Base-by-base conservation (phyloP, 2,329 filamentous ascomycete genomes). In the Fusarium hostae region DNA sequence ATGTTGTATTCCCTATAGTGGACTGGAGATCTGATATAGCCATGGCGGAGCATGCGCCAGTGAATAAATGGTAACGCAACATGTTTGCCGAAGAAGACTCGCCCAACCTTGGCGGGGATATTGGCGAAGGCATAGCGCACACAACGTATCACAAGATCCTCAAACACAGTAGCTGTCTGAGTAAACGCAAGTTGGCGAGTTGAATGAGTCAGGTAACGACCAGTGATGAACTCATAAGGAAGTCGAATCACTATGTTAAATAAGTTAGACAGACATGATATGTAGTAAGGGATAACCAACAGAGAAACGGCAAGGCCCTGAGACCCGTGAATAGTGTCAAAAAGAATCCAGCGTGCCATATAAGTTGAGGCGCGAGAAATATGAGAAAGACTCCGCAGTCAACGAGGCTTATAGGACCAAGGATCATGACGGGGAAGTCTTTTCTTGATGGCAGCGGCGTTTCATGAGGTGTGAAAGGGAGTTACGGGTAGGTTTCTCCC, bases 51-150 rank as follows among this genome's bases (percentile, higher is more conserved):
- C 88, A 95, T 90, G 39, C 93, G 89, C 81, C 93, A 96, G 54
- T 87, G 85, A 64, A 95, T 79, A 78, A 95, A 95, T 1, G 93
- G 92, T 54, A 94, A 78, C 2, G 91, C 88, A 13, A 96, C 92
- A 35, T 83, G 79, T 81, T 91, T 94, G 10, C 90, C 91, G 79
- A 96, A 94, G 84, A 96, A 95, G 20, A 95, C 90, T 41, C 91
- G 86, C 9, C 90, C 91, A 30, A 95, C 87, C 37, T 83, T 85
- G 12, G 91, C 86, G 5, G 91, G 91, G 70, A 95, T 89, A 68
- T 88, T 87, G 30, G 90, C 88, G 78, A 95, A 95, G 18, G 91
- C 92, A 84, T 92, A 94, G 58, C 92, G 87, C 39, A 96, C 92
- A 76, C 91, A 94, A 65, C 92, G 87, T 64, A 95, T 87, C 52